Evolutionary conservation across 148 eudicot genomes (phyloP).

Genomic region (Rhododendron henanense): DNA sequence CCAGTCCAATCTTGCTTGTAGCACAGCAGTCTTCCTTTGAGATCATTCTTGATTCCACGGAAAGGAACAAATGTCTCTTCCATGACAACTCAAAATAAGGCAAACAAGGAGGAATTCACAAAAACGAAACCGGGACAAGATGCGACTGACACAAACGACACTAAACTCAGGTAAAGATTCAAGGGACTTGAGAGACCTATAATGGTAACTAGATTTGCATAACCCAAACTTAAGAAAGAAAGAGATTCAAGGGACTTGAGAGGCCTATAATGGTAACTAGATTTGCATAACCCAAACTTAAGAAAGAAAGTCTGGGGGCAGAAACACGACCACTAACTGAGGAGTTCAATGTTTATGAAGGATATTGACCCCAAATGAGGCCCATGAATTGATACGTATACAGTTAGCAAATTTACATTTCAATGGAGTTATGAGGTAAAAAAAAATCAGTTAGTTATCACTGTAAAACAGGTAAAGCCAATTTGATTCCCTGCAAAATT

Average conservation of each 20-base stretch:
- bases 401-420: conserved; percentile 36
- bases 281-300: conserved; percentile 28
- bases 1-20: conserved; percentile 98
- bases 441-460: conserved; percentile 47
- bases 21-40: conserved; percentile 76
- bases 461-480: conserved; percentile 21
- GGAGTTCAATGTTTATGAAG: conserved; percentile 29
- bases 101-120: conserved; percentile 4
- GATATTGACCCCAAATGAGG: conserved; percentile 23
- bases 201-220: conserved; percentile 39
- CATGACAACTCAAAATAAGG: conserved; percentile 39
- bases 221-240: conserved; percentile 11
- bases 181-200: conserved; percentile 33
- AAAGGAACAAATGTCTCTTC: conserved; percentile 96
- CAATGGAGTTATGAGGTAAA: conserved; percentile 33
- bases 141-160: conserved; percentile 11
- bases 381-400: conserved; percentile 18
- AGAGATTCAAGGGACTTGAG: conserved; percentile 34
- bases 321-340: conserved; percentile 20
- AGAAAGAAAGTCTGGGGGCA: conserved; percentile 20
- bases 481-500: conserved; percentile 7
- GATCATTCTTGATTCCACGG: conserved; percentile 93
- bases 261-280: conserved; percentile 27
- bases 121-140: conserved; percentile 19
- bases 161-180: conserved; percentile 23